phyloP scores from a whole-genome alignment of 2,329 filamentous ascomycete genomes.

The Talaromyces sp. region DNA sequence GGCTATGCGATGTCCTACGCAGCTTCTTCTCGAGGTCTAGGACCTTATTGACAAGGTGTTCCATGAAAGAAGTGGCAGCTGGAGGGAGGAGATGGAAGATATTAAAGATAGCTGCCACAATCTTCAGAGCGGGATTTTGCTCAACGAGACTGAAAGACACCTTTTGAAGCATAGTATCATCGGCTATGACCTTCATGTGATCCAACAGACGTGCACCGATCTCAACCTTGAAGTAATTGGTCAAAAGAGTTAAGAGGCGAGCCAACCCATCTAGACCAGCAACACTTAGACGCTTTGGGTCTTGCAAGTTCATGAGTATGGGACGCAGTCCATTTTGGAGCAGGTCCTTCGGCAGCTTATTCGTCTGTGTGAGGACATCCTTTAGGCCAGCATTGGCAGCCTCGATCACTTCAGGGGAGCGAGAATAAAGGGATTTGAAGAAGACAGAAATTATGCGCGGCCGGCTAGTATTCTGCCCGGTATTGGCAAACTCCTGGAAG shows the following conservation, averaged over 20 bases:
- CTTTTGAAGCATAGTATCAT: conserved; percentile 77
- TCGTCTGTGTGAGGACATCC: conserved; percentile 82
- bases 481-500: conserved; percentile 86
- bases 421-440: conserved; percentile 95
- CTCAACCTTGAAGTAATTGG: conserved; percentile 98
- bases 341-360: conserved; percentile 91
- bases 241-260: conserved; percentile 83
- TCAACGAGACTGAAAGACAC: conserved; percentile 95
- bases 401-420: conserved; percentile 87
- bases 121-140: conserved; percentile 88
- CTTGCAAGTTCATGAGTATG: conserved; percentile 94
- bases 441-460: conserved; percentile 86
- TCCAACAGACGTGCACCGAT: conserved; percentile 92
- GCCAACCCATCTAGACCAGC: conserved; percentile 90
- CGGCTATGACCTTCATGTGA: conserved; percentile 88
- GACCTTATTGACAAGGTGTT: conserved; percentile 85
- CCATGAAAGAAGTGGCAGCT: conserved; percentile 88
- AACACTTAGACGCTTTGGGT: conserved; percentile 85
- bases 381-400: conserved; percentile 90
- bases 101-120: conserved; percentile 91
- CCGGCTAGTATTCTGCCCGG: conserved; percentile 65
- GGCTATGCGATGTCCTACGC: conserved; percentile 83
- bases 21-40: conserved; percentile 83
- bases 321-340: conserved; percentile 91
- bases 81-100: conserved; percentile 95